Percentiles rank a stretch among this genome's conserved stretches.
phyloP scores from a whole-genome alignment of 768 basidiomycete species.

The Agrocybe praecox region DNA sequence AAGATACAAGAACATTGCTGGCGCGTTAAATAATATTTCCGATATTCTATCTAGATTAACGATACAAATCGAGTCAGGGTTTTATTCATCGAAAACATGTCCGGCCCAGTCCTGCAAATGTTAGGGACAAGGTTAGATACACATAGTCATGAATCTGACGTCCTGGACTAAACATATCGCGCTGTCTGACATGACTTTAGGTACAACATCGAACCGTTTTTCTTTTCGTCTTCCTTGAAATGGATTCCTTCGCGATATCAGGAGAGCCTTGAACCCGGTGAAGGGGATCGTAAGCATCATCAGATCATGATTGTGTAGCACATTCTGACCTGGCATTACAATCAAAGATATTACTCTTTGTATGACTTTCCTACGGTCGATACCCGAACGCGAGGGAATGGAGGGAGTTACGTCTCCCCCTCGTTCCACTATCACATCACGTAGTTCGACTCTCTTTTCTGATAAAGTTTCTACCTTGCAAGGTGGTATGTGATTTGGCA shows the following conservation, averaged over 20 bases:
- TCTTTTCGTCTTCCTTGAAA: constrained; percentile 64
- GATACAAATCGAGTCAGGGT: constrained; percentile 44
- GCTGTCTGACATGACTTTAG: too few species aligned
- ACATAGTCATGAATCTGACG: too few species aligned
- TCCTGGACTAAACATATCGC: too few species aligned
- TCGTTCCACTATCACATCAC: constrained; percentile 2
- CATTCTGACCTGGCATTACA: neutral
- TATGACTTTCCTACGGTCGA: constrained; percentile 54
- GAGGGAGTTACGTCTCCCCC: constrained; percentile 14
- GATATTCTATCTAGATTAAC: constrained; percentile 27
- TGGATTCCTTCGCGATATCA: constrained; percentile 73
- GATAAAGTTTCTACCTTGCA: too few species aligned
- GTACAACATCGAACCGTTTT: constrained; percentile 66
- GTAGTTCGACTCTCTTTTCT: neutral
- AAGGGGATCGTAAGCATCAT: constrained; percentile 54
- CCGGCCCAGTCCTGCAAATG: constrained; percentile 59
- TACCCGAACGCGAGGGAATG: constrained; percentile 23
- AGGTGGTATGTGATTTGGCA: too few species aligned
- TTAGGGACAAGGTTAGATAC: constrained; percentile 58
- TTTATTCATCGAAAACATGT: constrained; percentile 55
- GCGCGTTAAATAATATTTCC: too few species aligned
- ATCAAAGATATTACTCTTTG: constrained; percentile 58
- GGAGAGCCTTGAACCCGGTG: constrained; percentile 38
- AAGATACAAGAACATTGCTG: too few species aligned
- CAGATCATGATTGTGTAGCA: neutral